Conservation (phyloP, 371 early-diverging fungal species). For the Dinochytrium kinnereticum region DNA sequence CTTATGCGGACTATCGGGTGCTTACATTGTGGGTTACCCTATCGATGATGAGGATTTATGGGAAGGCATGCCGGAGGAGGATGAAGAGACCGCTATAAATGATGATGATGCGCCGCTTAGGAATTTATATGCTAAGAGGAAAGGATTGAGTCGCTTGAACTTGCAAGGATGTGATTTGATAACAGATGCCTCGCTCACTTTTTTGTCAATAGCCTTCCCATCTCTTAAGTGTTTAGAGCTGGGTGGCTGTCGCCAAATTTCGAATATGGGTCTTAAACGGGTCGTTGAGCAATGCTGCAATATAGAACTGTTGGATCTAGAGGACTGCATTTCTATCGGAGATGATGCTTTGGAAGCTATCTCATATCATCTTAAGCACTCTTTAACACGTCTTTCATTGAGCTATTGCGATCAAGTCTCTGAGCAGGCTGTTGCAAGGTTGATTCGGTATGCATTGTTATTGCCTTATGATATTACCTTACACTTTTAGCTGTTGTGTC, state of each 20-base stretch:
- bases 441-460: neutral
- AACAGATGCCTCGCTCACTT: conserved; percentile 5
- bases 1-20: neutral
- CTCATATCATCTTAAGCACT: neutral
- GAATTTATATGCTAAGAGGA: too few species aligned
- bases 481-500: neutral
- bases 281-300: neutral
- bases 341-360: neutral
- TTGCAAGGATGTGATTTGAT: neutral
- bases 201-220: neutral
- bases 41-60: neutral
- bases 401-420: neutral
- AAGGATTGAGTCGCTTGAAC: neutral
- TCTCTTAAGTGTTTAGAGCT: neutral
- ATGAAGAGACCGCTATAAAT: too few species aligned
- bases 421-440: neutral
- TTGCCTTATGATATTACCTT: neutral
- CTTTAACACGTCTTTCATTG: neutral
- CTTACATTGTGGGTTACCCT: neutral
- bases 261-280: neutral
- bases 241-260: neutral
- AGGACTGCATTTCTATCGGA: neutral
- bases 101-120: too few species aligned
- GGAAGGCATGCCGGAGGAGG: neutral
- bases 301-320: neutral